Base-by-base conservation (phyloP, 129 eudicot species). In the Centaurea solstitialis region DNA sequence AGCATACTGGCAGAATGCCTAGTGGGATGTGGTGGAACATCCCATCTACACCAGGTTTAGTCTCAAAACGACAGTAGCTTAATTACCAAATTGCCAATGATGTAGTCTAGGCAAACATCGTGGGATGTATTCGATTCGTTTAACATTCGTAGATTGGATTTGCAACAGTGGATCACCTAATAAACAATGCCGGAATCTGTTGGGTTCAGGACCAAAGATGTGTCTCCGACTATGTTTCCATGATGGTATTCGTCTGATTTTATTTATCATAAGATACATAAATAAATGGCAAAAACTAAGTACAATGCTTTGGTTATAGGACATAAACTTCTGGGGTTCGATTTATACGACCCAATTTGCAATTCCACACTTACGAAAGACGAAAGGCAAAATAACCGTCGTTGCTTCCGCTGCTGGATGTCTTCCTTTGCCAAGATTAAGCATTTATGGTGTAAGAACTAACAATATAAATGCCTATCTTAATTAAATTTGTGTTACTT, bases 271-370 rank as follows among this genome's bases (percentile, higher is more conserved):
- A 10, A 43, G 17, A 43, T 43, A 43, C 10, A 43, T 17, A 7
- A 43, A 9, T 10, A 43, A 43, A 2, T 43, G 17, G 17, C 4
- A 43, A 9, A 13, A 43, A 9, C 3, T 43, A 43, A 11, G 17
- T 43, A 43, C 17, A 43, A 43, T 2, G 15, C 11, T 43, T 10
- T 68, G 70, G 64, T 0, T 59, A n/a, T 76, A 86, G 88, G 81
- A 91, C 66, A 74, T 84, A 15, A 91, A 91, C 79, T 91, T 91
- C 67, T 91, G 93, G 93, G 93, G 93, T 10, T 78, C 85, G 12
- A 88, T 82, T 15, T 82, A 91, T 45, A 53, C 76, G 35, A 88
- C 96, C 71, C 80, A 83, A 23, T 88, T 38, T 69, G 91, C 87
- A 18, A 7, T 84, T 37, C 89, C 96, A 18, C 80, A 87, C 75